Evolutionary conservation across 441 rosid genomes (phyloP), one percentile per base, ranked within the genome.

Genomic region (Aquilaria agallochum): DNA sequence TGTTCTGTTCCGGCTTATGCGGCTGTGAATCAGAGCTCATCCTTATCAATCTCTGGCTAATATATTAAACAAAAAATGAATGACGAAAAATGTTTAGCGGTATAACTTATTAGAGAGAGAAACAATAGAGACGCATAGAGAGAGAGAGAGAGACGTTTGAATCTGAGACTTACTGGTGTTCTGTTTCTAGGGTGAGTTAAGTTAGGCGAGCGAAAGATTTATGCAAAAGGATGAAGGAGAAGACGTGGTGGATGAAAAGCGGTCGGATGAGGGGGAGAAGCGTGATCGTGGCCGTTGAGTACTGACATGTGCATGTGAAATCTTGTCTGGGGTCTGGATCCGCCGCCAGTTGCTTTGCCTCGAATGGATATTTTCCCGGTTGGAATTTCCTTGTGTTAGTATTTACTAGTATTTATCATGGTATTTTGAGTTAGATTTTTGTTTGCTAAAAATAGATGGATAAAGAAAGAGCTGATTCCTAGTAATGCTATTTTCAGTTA

Each of bases 1-100:
- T 78, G 58, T 45, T 75, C 77, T 73, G 79, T 50, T 69, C 80
- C 59, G 50, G 68, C 55, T 66, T 68, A 47, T 64, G 73, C 63
- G 76, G 69, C 62, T 65, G 75, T 56, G 92, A 77, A 62, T 87
- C 90, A 44, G 89, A 73, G 63, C 80, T 75, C 88, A 77, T 74
- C 83, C 67, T 79, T 74, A 62, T 71, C 59, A 50, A 36, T 47
- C 32, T 56, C 49, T 50, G 46, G 32, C 9, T 34, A 20, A 14
- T 15, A 52, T 55, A 55, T 7, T 33, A 48, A 3, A 14, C 58
- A 55, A 1, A 46, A 20, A 31, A 9, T 27, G 48, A 48, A 33
- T 32, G 40, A 63, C 58, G 32, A 42, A 20, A 36, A 36, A 36
- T 15, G 12, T 62, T 59, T 34, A 34, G 10, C 34, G 14, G 62